phyloP scores from a whole-genome alignment of 2,329 filamentous ascomycete species.

The Sclerotinia minor region DNA sequence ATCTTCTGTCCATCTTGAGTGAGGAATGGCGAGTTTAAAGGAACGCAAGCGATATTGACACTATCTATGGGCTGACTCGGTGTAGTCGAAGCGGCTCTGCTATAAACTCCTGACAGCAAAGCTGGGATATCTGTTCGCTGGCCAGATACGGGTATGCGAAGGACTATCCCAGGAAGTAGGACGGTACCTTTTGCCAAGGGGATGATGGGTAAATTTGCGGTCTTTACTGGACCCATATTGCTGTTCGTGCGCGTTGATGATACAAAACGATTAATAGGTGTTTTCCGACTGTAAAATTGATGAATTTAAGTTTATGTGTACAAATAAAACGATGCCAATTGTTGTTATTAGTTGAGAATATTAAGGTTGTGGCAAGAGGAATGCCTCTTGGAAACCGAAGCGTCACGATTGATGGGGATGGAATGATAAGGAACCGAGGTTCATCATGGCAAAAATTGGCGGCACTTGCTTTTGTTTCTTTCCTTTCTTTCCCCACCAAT shows the following conservation, averaged over 20 bases:
- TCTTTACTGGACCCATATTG: slow-evolving; percentile 25
- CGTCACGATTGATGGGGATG: not conserved
- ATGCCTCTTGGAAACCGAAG: not conserved
- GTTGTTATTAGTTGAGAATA: not conserved
- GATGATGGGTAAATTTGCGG: slow-evolving; percentile 66
- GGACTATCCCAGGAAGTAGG: slow-evolving; percentile 79
- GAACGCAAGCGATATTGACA: slow-evolving; percentile 84
- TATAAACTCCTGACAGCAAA: slow-evolving; percentile 82
- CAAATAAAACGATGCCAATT: not conserved
- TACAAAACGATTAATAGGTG: not conserved
- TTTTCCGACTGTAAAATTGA: not conserved
- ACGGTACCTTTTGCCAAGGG: slow-evolving; percentile 78
- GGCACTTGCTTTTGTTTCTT: not conserved
- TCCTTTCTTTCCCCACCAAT: slow-evolving; percentile 16
- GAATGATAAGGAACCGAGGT: slow-evolving; percentile 18
- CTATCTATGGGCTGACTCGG: slow-evolving; percentile 62
- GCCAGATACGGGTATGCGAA: slow-evolving; percentile 78
- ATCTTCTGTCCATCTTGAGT: slow-evolving; percentile 74
- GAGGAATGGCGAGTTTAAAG: slow-evolving; percentile 73
- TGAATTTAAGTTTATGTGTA: not conserved
- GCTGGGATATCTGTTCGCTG: slow-evolving; percentile 85
- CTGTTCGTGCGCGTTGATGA: not conserved
- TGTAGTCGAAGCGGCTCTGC: slow-evolving; percentile 68
- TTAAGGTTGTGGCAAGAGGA: slow-evolving; percentile 12
- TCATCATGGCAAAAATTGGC: slow-evolving; percentile 7